These are phyloP conservation scores for Candida sakaeoensis DNA, from an alignment of 805 yeast species.

Conservation along the genomic window DNA sequence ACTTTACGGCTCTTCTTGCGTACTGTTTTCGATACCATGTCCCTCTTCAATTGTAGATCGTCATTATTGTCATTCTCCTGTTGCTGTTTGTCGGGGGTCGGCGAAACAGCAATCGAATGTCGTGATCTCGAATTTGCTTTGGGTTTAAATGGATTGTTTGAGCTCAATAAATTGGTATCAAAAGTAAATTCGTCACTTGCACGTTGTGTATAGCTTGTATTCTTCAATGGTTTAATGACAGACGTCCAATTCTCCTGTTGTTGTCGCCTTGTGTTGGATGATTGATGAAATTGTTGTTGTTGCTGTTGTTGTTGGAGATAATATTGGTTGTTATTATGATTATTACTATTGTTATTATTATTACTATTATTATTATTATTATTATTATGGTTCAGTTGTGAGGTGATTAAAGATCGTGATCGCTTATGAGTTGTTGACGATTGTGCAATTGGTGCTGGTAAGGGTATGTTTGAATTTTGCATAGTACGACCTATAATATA, in stretches of 20 bases:
- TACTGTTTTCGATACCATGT: neutral
- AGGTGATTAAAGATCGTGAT: constrained; percentile 2
- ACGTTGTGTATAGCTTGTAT: neutral
- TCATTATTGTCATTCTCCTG: neutral
- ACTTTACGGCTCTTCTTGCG: constrained; percentile 18
- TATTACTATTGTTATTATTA: too few species aligned
- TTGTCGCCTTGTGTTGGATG: neutral
- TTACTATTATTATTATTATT: too few species aligned
- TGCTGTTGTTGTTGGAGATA: neutral
- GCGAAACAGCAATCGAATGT: constrained; percentile 28
- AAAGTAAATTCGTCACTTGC: constrained; percentile 2
- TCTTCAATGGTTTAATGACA: neutral
- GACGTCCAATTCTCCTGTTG: neutral
- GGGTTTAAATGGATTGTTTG: constrained; percentile 10
- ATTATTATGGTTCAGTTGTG: neutral
- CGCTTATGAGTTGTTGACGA: neutral
- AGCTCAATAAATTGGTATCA: neutral
- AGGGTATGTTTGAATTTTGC: neutral
- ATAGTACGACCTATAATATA: neutral
- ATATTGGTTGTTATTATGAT: too few species aligned
- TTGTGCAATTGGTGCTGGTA: neutral
- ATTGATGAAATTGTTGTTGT: neutral
- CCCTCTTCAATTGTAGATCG: neutral
- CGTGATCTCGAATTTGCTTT: constrained; percentile 11
- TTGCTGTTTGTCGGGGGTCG: constrained; percentile 11